Evolutionary conservation across 2,329 filamentous ascomycete species (phyloP).

Genomic region (Apiospora koreana): DNA sequence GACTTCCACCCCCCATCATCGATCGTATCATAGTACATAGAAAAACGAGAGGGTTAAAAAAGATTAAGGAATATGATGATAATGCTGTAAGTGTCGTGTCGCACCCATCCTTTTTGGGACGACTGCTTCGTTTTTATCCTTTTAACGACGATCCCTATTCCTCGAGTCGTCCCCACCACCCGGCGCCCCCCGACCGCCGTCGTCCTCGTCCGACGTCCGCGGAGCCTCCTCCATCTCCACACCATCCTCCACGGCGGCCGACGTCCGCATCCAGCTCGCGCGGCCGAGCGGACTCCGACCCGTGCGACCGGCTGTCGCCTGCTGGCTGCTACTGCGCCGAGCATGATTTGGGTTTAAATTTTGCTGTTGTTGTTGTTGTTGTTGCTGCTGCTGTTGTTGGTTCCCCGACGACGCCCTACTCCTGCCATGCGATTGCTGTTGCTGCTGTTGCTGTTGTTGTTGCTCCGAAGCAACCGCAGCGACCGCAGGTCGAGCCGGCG

Average conservation of each 20-base stretch:
- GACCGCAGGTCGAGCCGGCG: not conserved
- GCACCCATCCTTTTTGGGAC: not conserved
- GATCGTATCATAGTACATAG: not conserved
- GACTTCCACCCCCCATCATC: not conserved
- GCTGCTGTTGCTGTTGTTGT: conserved; percentile 19
- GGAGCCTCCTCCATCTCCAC: not conserved
- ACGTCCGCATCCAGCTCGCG: conserved; percentile 34
- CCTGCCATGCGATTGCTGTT: conserved; percentile 17
- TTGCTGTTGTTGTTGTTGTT: too few species aligned
- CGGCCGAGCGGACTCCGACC: conserved; percentile 42
- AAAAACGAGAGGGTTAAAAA: not conserved
- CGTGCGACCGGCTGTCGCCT: conserved; percentile 21
- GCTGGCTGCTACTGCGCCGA: not conserved
- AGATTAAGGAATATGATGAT: not conserved
- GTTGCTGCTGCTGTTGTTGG: too few species aligned
- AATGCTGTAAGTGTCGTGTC: not conserved
- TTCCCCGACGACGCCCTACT: conserved; percentile 19
- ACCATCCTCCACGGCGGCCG: conserved; percentile 10
- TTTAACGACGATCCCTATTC: not conserved
- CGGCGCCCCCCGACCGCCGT: not conserved
- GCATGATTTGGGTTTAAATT: not conserved
- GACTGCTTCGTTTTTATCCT: not conserved
- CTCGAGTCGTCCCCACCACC: not conserved
- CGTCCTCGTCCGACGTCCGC: not conserved
- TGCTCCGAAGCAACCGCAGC: not conserved